Percentiles rank a stretch among this genome's conserved stretches.
Conservation (phyloP, 1,284 basidiomycete species). For the Naganishia liquefaciens region DNA sequence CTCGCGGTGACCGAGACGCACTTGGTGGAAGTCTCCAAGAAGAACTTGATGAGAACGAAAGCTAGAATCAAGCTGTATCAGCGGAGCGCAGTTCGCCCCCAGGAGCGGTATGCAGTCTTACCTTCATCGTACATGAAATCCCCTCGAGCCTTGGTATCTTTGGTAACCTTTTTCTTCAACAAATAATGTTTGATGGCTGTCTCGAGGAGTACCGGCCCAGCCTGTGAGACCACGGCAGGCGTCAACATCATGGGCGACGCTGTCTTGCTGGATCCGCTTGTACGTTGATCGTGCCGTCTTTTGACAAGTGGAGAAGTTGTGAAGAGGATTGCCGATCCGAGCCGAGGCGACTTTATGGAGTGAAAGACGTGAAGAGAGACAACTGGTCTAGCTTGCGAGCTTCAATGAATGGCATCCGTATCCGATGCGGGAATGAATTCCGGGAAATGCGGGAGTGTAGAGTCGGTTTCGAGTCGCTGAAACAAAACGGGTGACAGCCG, state of each 20-base stretch:
- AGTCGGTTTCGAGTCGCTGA: no score
- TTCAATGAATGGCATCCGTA: no score
- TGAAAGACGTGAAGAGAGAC: no score
- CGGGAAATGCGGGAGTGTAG: no score
- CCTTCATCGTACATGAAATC: slow-evolving; percentile 78
- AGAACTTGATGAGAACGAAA: slow-evolving; percentile 75
- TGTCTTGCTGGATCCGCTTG: background rate
- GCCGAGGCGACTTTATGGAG: background rate
- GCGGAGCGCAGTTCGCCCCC: no score
- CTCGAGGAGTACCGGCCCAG: slow-evolving; percentile 71
- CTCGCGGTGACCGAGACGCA: slow-evolving; percentile 34
- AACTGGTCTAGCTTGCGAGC: no score
- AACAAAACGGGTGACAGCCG: no score
- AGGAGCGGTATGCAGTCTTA: slow-evolving; percentile 36
- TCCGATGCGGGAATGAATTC: no score
- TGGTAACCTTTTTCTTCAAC: slow-evolving; percentile 57
- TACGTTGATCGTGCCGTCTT: no score
- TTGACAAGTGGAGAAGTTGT: no score
- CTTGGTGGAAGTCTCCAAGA: slow-evolving; percentile 62
- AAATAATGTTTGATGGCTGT: slow-evolving; percentile 81
- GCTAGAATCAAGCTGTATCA: slow-evolving; percentile 49
- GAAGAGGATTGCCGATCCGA: no score
- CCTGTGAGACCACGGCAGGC: slow-evolving; percentile 36
- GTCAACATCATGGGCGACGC: slow-evolving; percentile 24
- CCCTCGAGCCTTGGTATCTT: slow-evolving; percentile 63